Conservation (phyloP, 2,329 filamentous ascomycete species). For the Ophiostoma populinum region DNA sequence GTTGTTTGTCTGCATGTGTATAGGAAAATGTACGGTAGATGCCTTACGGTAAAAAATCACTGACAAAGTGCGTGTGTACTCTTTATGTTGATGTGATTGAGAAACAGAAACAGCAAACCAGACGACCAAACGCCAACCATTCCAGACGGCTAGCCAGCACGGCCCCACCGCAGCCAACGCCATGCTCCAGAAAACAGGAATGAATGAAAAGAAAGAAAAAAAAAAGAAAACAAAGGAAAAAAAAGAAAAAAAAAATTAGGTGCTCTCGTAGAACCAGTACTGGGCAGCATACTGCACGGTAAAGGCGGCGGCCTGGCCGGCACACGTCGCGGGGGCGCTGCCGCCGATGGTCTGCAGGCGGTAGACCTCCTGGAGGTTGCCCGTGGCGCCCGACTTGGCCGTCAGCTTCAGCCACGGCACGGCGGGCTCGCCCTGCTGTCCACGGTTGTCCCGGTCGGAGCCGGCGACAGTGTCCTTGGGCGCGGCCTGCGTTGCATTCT, state of each 20-base stretch:
- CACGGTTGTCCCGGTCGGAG: constrained; percentile 29
- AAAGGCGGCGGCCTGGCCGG: constrained; percentile 44
- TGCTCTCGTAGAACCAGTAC: constrained; percentile 30
- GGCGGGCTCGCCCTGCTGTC: constrained; percentile 45
- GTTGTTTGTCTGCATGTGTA: too few species aligned
- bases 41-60: too few species aligned
- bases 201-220: neutral
- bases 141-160: too few species aligned
- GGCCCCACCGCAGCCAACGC: too few species aligned
- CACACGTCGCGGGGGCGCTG: constrained; percentile 54
- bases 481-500: constrained; percentile 42
- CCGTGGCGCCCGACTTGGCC: constrained; percentile 35
- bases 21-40: too few species aligned
- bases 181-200: neutral
- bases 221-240: neutral
- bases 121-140: neutral
- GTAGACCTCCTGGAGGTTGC: constrained; percentile 58
- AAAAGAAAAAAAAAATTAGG: neutral
- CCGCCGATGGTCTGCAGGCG: constrained; percentile 74
- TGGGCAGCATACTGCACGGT: constrained; percentile 66
- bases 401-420: constrained; percentile 69
- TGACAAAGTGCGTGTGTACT: too few species aligned
- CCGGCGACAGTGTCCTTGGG: constrained; percentile 35
- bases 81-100: too few species aligned
- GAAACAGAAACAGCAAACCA: neutral